Conservation (phyloP, 805 yeast species). For the Danielozyma ontarioensis region DNA sequence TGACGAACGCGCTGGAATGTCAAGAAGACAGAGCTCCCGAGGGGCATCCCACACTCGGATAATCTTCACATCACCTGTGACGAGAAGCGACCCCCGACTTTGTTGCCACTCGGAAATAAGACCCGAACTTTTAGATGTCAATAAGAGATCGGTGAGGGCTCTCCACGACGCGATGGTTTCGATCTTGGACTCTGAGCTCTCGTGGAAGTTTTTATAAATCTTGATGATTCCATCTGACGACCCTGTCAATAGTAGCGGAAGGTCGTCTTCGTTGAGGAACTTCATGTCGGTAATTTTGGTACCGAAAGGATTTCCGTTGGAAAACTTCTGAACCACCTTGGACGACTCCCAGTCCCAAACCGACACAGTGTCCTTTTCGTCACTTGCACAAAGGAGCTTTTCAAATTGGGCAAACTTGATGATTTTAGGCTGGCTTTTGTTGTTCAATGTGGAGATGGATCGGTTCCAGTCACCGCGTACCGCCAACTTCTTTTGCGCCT, state of each 20-base stretch:
- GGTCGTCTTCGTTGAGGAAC: slow-evolving; percentile 87
- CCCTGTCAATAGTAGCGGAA: slow-evolving; percentile 79
- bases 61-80: slow-evolving; percentile 91
- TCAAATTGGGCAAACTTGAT: slow-evolving; percentile 89
- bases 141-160: slow-evolving; percentile 78
- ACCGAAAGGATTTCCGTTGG: slow-evolving; percentile 82
- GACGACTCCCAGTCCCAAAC: slow-evolving; percentile 84
- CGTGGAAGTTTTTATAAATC: slow-evolving; percentile 72
- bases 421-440: slow-evolving; percentile 73
- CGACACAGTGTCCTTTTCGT: slow-evolving; percentile 76
- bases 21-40: slow-evolving; percentile 77
- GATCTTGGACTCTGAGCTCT: slow-evolving; percentile 26
- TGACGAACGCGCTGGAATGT: slow-evolving; percentile 87
- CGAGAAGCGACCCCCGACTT: slow-evolving; percentile 82
- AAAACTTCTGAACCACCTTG: slow-evolving; percentile 58
- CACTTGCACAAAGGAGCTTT: slow-evolving; percentile 70
- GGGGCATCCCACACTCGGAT: slow-evolving; percentile 97
- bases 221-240: slow-evolving; percentile 93
- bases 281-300: slow-evolving; percentile 84
- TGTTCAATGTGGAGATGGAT: slow-evolving; percentile 53
- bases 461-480: slow-evolving; percentile 83
- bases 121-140: slow-evolving; percentile 79
- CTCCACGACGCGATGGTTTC: slow-evolving; percentile 86
- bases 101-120: slow-evolving; percentile 95
- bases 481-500: slow-evolving; percentile 80